Evolutionary conservation across 2,329 filamentous ascomycete genomes (phyloP).

Genomic region (Aspergillus persii): DNA sequence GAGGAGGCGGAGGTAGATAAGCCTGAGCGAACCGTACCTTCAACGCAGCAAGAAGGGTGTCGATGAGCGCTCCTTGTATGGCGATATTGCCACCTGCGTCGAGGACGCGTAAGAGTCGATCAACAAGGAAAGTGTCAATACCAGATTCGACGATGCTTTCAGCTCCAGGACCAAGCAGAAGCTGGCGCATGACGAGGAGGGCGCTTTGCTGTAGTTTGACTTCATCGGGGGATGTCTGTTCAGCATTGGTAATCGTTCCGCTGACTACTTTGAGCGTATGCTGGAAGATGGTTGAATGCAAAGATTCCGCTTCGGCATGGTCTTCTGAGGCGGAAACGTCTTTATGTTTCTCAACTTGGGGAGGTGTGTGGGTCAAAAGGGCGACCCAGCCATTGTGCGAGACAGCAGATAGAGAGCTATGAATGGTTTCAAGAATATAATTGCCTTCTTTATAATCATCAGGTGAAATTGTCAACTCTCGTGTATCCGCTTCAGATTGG

Average conservation of each 20-base stretch:
- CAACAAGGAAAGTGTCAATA: constrained; percentile 69
- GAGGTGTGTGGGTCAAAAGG: constrained; percentile 61
- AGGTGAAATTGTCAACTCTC: constrained; percentile 46
- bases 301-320: constrained; percentile 30
- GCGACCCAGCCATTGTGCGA: constrained; percentile 69
- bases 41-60: constrained; percentile 72
- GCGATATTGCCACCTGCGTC: constrained; percentile 60
- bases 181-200: constrained; percentile 60
- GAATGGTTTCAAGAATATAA: constrained; percentile 74
- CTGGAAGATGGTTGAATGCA: constrained; percentile 35
- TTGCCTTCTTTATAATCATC: constrained; percentile 74
- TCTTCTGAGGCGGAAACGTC: constrained; percentile 52
- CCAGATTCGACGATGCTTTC: constrained; percentile 46
- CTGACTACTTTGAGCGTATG: constrained; percentile 29
- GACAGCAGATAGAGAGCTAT: constrained; percentile 68
- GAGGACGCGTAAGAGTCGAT: constrained; percentile 62
- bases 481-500: constrained; percentile 21
- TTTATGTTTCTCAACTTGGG: constrained; percentile 47
- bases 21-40: constrained; percentile 54
- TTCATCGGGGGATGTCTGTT: constrained; percentile 49
- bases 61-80: constrained; percentile 74
- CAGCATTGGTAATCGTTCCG: constrained; percentile 15
- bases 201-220: constrained; percentile 70
- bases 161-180: constrained; percentile 40
- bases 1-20: constrained; percentile 31